Base-by-base conservation (phyloP, 2,329 filamentous ascomycete genomes). In the Cladosporium sphaerospermum region DNA sequence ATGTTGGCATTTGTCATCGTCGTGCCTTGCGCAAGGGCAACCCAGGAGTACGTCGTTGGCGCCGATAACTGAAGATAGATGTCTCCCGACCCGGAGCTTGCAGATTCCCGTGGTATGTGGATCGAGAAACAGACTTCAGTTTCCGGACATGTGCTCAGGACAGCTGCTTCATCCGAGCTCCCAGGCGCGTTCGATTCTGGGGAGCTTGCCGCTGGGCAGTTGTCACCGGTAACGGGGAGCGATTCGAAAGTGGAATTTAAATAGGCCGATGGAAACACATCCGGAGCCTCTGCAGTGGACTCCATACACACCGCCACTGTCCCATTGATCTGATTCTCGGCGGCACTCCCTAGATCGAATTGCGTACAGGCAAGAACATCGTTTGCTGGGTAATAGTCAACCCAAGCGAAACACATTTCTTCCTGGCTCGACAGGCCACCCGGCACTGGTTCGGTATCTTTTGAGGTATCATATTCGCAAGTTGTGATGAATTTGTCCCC, bases 31-130 rank as follows among this genome's bases (percentile, higher is more conserved):
- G 79, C 81, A 4, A 83, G 64, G 2, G 73, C 77, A 34, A 81
- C 72, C 76, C 78, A 84, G 64, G 75, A 66, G 61, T 79, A 74
- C 3, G 65, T 70, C 42, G 72, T 74, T 2, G 81, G 79, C 3
- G 77, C 78, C 43, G 73, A 75, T 42, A 84, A 71, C 54, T 81
- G 78, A 62, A 83, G 77, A 65, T 74, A 83, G 51, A 84, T 77
- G 55, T 81, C 76, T 19, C 80, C 79, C 34, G 61, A 70, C 10
- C 75, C 76, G 14, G 73, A 75, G 2, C 70, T 73, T 1, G 75
- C 75, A 3, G 79, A 81, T 18, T 68, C 62, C 14, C 74, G 64
- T 2, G 81, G 80, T 4, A 84, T 74, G 61, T 79, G 81, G 55
- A 83, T 69, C 6, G 70, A 69, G 61, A 74, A 82, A 66, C 72